These are phyloP conservation scores for Ramaria sp. DNA, from an alignment of 768 basidiomycete species.

Conservation along the genomic window DNA sequence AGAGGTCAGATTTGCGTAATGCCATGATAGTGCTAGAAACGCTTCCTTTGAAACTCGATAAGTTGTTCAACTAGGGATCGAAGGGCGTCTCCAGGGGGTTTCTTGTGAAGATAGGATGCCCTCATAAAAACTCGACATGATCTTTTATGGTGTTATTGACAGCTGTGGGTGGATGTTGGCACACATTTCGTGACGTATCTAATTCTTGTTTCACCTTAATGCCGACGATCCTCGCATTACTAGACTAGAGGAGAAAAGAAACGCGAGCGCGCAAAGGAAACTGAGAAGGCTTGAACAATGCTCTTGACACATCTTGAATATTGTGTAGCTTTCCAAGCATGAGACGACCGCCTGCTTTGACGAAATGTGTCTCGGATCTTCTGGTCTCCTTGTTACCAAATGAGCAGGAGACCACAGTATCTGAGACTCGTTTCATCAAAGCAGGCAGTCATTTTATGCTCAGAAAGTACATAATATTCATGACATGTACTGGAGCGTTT, in stretches of 20 bases:
- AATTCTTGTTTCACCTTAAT: too few species aligned
- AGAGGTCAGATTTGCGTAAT: constrained; percentile 73
- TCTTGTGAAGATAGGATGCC: constrained; percentile 61
- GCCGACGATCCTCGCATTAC: too few species aligned
- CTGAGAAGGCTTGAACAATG: too few species aligned
- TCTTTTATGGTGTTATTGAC: background rate
- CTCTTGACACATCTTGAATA: constrained; percentile 71
- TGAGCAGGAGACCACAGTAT: too few species aligned
- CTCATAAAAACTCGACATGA: constrained; percentile 46
- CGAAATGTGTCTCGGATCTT: constrained; percentile 50
- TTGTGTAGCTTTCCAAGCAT: constrained; percentile 78
- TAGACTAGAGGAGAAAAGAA: too few species aligned
- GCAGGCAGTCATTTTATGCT: too few species aligned
- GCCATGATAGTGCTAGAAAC: constrained; percentile 33
- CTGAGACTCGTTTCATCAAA: too few species aligned
- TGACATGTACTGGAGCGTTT: too few species aligned
- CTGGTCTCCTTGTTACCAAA: constrained; percentile 34
- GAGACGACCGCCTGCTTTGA: constrained; percentile 67
- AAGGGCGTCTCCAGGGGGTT: constrained; percentile 26
- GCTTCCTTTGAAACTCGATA: constrained; percentile 38
- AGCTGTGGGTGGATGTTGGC: constrained; percentile 2
- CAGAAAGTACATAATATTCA: too few species aligned
- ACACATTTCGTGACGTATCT: constrained; percentile 15
- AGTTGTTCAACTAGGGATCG: constrained; percentile 49
- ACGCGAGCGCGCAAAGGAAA: too few species aligned